Conservation (phyloP, 768 basidiomycete genomes). For the Boletus subparvulus region DNA sequence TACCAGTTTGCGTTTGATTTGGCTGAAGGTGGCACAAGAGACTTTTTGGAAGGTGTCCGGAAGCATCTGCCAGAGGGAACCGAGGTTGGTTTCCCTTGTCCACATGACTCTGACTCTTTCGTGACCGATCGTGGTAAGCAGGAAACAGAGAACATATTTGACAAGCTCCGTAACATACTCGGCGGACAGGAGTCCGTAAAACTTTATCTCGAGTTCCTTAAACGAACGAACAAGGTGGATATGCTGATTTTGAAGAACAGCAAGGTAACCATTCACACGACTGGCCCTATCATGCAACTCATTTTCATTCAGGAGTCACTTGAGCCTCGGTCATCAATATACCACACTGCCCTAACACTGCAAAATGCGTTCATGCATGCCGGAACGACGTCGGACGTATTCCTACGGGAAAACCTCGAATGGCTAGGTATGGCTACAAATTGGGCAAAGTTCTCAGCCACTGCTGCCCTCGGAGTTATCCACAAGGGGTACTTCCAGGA, state of each 20-base stretch:
- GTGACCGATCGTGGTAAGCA: slow-evolving; percentile 29
- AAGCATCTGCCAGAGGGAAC: slow-evolving; percentile 67
- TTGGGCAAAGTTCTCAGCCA: slow-evolving; percentile 98
- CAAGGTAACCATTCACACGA: slow-evolving; percentile 53
- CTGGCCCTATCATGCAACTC: slow-evolving; percentile 1
- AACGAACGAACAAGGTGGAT: slow-evolving; percentile 91
- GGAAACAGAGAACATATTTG: slow-evolving; percentile 62
- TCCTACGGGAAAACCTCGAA: slow-evolving; percentile 93
- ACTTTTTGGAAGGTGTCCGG: slow-evolving; percentile 80
- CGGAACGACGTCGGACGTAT: slow-evolving; percentile 94
- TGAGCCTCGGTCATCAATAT: slow-evolving; percentile 93
- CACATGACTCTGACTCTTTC: background rate
- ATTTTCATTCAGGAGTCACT: slow-evolving; percentile 65
- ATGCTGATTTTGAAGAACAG: slow-evolving; percentile 89
- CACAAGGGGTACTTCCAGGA: slow-evolving; percentile 96
- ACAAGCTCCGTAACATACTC: slow-evolving; percentile 79
- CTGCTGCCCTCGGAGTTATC: slow-evolving; percentile 94
- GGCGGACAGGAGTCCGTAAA: slow-evolving; percentile 91
- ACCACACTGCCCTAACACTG: slow-evolving; percentile 93
- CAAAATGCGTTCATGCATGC: slow-evolving; percentile 98
- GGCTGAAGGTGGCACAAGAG: slow-evolving; percentile 90
- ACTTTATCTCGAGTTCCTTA: slow-evolving; percentile 92
- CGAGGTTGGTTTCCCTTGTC: slow-evolving; percentile 43
- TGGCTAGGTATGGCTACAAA: slow-evolving; percentile 95
- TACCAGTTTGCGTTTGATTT: slow-evolving; percentile 97